Evolutionary conservation across 352 stramenopile genomes (phyloP), one percentile per base, ranked within the genome.

Genomic region (Phytophthora tentaculata): DNA sequence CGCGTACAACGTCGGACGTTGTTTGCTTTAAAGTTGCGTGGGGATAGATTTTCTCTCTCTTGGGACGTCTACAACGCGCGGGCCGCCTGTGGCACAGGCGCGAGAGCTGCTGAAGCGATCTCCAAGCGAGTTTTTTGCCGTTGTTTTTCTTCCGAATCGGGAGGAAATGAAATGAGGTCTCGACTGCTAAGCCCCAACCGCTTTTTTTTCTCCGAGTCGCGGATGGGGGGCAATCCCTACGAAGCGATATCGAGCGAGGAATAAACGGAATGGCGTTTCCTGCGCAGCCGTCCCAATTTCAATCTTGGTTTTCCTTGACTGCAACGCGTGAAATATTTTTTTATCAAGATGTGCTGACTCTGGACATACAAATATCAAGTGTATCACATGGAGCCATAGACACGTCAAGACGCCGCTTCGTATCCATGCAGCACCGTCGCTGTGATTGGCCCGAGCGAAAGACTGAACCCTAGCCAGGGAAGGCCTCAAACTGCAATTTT

Each of bases 41-140:
- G 19, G 43, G 5, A 24, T 57, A 35, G 39, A n/a, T 7, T 62
- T 28, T 69, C 61, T 69, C 49, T 74, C 49, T 69, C 43, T 61
- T 65, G 60, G 61, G 60, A 61, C 67, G 67, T 55, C 67, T 74
- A 70, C 41, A 66, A 74, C 67, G 61, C 61, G 61, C 32, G 67
- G 54, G 61, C 67, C 67, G 67, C 67, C 67, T 74, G 67, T 74
- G 67, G 67, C 67, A 65, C 67, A 70, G 67, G 61, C 67, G 65
- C 48, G 64, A 64, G 24, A 12, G 19, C 52, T 64, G 43, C 28
- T 39, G 26, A 10, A 9, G 13, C 29, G 53, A 44, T 64, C 47
- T 35, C 52, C 51, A 59, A 58, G 29, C 49, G 54, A 69, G 49
- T 66, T 41, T 58, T 50, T 51, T 22, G 23, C 39, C 32, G 50